Evolutionary conservation across 345 rosid species (phyloP), one percentile per base, ranked within the genome.

Genomic region (Combretum micranthum): DNA sequence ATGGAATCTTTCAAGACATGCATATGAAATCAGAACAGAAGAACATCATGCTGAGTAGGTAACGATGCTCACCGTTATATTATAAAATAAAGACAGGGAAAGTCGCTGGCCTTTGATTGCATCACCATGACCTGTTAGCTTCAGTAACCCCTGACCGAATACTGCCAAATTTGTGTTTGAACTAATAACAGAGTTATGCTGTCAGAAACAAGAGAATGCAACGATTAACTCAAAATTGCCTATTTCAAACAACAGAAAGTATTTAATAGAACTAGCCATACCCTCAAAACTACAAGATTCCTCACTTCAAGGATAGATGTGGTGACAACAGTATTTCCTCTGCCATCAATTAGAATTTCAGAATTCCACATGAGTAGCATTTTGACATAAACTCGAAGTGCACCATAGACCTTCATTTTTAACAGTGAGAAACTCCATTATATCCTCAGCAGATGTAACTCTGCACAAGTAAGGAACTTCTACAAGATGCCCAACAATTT

Each of bases 341-440:
- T 85, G 51, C 96, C 96, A 79, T 89, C 99, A 65, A 89, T 81
- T 80, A 75, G 82, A 77, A 93, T 87, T 59, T 75, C 75, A 58
- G 99, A 89, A 80, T 93, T 93, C 92, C 86, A 83, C 97, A 93
- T 86, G 55, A 93, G 91, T 67, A 93, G 70, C 84, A 93, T 89
- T 77, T 93, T 93, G 39, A 87, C 77, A 47, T 84, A 77, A 77
- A 93, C 89, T 73, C 99, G 75, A 57, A 92, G 83, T 64, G 98
- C 98, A 52, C 99, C 99, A 77, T 46, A 92, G 44, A 92, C 97
- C 99, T 92, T 80, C 81, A 80, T 50, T 69, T 64, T 69, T 64
- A 59, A 47, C 19, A 48, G 19, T 47, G 52, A 22, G 58, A 23
- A 39, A 26, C 15, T 52, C 47, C 20, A 53, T 39, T 39, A 13